phyloP scores from a whole-genome alignment of 495 filamentous ascomycete genomes.

The Alectoria sarmentosa region DNA sequence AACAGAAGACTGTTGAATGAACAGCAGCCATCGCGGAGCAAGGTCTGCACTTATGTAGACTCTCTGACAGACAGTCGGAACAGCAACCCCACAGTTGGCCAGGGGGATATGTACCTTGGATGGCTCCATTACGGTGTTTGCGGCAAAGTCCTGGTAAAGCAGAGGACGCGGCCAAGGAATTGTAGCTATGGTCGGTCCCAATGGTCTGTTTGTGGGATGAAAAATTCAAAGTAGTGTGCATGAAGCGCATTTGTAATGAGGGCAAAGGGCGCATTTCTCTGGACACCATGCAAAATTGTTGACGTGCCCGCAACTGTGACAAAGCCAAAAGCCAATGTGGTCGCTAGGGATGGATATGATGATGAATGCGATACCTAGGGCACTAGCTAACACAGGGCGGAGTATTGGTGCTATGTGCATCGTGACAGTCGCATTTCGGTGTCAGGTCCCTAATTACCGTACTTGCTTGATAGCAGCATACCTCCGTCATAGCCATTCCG shows the following conservation, averaged over 20 bases:
- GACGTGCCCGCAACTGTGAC: not conserved
- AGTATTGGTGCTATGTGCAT: not conserved
- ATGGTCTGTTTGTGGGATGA: not conserved
- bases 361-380: not conserved
- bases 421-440: not conserved
- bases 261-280: not conserved
- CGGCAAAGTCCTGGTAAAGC: not conserved
- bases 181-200: not conserved
- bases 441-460: too few species aligned
- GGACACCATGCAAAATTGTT: not conserved
- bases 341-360: not conserved
- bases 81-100: not conserved
- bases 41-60: not conserved
- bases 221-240: not conserved
- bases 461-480: too few species aligned
- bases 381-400: not conserved
- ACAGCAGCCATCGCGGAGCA: not conserved
- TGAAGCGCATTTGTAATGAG: not conserved
- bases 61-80: not conserved
- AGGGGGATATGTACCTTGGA: not conserved
- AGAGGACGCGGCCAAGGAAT: not conserved
- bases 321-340: not conserved
- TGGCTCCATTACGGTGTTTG: not conserved
- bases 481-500: too few species aligned
- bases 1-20: not conserved